Conservation (phyloP, 768 basidiomycete genomes). For the Suillus discolor region DNA sequence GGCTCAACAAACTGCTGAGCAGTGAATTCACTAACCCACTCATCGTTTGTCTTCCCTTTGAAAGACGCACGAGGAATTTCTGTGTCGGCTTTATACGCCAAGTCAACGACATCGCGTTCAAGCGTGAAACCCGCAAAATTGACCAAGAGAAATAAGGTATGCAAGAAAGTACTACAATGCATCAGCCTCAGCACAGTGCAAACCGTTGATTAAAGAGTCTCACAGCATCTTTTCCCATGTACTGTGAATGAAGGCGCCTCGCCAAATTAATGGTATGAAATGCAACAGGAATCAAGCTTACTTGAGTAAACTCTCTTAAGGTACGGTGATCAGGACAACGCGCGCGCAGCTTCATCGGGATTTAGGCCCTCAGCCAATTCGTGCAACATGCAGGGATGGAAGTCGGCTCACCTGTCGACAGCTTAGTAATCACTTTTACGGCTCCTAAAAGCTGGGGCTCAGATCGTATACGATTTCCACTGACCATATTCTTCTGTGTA, state of each 20-base stretch:
- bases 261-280: constrained; percentile 2
- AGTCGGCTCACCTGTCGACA: constrained; percentile 62
- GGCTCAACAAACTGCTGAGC: constrained; percentile 45
- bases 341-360: constrained; percentile 43
- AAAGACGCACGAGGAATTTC: constrained; percentile 17
- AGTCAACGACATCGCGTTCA: constrained; percentile 53
- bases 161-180: constrained; percentile 54
- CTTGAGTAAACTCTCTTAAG: constrained; percentile 51
- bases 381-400: constrained; percentile 47
- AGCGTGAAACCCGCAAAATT: constrained; percentile 64
- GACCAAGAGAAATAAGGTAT: constrained; percentile 65
- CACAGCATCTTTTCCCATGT: constrained; percentile 54
- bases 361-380: constrained; percentile 34
- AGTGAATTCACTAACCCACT: constrained; percentile 53
- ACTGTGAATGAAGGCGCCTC: constrained; percentile 38
- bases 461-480: background rate
- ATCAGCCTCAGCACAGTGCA: background rate
- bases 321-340: constrained; percentile 49
- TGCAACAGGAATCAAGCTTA: constrained; percentile 26
- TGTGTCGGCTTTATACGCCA: constrained; percentile 34
- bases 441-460: constrained; percentile 54
- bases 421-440: constrained; percentile 66
- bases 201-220: constrained; percentile 16
- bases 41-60: constrained; percentile 32
- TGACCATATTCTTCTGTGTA: constrained; percentile 26